Percentiles rank a stretch among this genome's conserved stretches.
These are phyloP conservation scores for Drechmeria coniospora DNA, from an alignment of 2,329 filamentous ascomycete species.

Conservation along the genomic window DNA sequence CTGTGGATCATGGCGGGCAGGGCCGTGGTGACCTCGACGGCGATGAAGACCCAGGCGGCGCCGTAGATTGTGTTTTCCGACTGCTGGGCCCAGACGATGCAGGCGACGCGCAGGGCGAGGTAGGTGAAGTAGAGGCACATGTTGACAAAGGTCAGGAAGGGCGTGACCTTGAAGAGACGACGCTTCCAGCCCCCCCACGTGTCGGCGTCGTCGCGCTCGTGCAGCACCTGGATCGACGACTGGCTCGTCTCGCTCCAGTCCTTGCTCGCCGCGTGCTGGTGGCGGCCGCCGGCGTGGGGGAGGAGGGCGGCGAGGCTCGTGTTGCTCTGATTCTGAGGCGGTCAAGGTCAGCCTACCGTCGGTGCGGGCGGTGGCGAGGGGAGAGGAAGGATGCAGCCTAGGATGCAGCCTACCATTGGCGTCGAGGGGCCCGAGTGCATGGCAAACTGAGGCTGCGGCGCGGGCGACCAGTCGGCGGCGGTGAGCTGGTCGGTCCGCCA, in stretches of 20 bases:
- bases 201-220: slow-evolving; percentile 27
- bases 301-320: slow-evolving; percentile 25
- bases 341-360: slow-evolving; percentile 2
- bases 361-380: slow-evolving; percentile 1
- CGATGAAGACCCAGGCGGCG: slow-evolving; percentile 42
- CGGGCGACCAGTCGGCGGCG: slow-evolving; percentile 4
- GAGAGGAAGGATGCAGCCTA: not conserved
- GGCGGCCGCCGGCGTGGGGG: slow-evolving; percentile 15
- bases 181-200: slow-evolving; percentile 29
- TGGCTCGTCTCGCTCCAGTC: slow-evolving; percentile 15
- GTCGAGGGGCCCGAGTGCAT: slow-evolving; percentile 6
- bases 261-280: slow-evolving; percentile 16
- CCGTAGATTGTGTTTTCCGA: slow-evolving; percentile 23
- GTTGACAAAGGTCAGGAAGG: slow-evolving; percentile 23
- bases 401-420: slow-evolving; percentile 9
- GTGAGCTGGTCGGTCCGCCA: slow-evolving; percentile 8
- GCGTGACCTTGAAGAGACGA: slow-evolving; percentile 21
- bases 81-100: slow-evolving; percentile 35
- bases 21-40: slow-evolving; percentile 35
- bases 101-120: slow-evolving; percentile 33
- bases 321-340: slow-evolving; percentile 28
- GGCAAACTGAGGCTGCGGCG: slow-evolving; percentile 5
- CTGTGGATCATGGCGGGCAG: slow-evolving; percentile 42
- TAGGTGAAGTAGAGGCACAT: slow-evolving; percentile 30
- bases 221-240: slow-evolving; percentile 19